These are phyloP conservation scores for Globisporangium parvum DNA, from an alignment of 352 stramenopile species.

Conservation along the genomic window DNA sequence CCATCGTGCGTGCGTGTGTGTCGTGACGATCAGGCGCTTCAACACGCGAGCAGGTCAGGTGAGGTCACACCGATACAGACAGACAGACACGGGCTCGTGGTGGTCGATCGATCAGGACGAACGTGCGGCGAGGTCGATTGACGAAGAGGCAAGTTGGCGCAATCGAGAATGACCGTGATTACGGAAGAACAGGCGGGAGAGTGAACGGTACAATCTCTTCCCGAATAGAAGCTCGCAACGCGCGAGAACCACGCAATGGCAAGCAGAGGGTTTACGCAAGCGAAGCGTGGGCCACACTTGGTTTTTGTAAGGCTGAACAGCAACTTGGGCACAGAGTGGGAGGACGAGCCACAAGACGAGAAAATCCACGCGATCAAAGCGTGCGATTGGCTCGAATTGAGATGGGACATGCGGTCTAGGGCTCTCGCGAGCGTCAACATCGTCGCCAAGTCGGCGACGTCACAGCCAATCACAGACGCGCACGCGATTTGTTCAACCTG, in stretches of 20 bases:
- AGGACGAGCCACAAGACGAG: too few relatives aligned
- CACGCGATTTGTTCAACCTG: too few relatives aligned
- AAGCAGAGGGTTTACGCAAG: neutral
- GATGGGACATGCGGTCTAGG: too few relatives aligned
- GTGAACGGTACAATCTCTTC: neutral
- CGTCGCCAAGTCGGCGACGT: too few relatives aligned
- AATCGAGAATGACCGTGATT: constrained; percentile 14
- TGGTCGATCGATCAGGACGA: neutral
- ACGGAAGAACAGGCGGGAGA: neutral
- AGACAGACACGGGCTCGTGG: neutral
- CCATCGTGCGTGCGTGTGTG: constrained; percentile 32
- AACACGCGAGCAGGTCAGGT: neutral
- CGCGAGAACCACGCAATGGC: neutral
- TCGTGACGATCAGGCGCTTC: neutral
- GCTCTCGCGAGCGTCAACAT: too few relatives aligned
- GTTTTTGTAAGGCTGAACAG: neutral
- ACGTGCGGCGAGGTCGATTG: neutral
- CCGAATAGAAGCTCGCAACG: neutral
- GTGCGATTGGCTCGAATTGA: too few relatives aligned
- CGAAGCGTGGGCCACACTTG: neutral
- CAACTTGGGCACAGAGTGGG: too few relatives aligned
- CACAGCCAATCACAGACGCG: too few relatives aligned
- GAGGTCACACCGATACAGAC: neutral
- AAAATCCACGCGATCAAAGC: too few relatives aligned
- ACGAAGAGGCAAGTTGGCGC: constrained; percentile 6